Base-by-base conservation (phyloP, 352 stramenopile genomes). In the Pythium folliculosum region DNA sequence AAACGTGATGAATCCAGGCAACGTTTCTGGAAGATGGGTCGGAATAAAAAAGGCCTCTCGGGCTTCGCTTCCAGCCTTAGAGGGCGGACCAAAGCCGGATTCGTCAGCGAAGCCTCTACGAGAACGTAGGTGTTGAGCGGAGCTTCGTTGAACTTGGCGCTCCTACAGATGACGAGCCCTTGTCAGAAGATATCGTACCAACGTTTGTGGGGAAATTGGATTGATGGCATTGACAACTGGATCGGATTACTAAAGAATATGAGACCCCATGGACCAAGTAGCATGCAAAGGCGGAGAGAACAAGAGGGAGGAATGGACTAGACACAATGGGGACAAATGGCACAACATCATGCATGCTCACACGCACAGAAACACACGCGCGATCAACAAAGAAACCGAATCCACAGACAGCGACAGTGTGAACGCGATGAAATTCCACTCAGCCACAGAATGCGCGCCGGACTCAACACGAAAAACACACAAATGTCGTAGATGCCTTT, bases 201-300 rank as follows among this genome's bases (percentile, higher is more conserved):
- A 47, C 6, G 2, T 32, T 32, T 19, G 17, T 12, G 17, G 17
- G 40, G 14, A 7, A n/a, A 12, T 21, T 47, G 40, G 9, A 47
- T 6, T 8, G 17, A 21, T n/a, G 12, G 25, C 6, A 47, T n/a
- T 16, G 9, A 76, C 38, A 69, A 82, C 83, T 89, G 83, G 75
- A 92, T 92, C 83, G 61, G 83, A 87, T 92, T 92, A 92, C 83
- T 92, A 92, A 92, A 92, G 83, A 89, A 82, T 76, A 16, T 59
- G 13, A 25, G 65, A 68, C 53, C 51, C 59, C 53, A 71, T 73
- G 48, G 37, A 63, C 58, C 40, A 49, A 52, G 35, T 14, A 49
- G 35, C 40, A 54, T 16, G 40, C 40, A 19, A 5, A n/a, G 17
- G 12, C 68, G 57, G 35, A 45, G 62, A 55, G 60, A 65, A 57